Conservation (phyloP, 139 green algal species). For the Chlamydomonas schloesseri region DNA sequence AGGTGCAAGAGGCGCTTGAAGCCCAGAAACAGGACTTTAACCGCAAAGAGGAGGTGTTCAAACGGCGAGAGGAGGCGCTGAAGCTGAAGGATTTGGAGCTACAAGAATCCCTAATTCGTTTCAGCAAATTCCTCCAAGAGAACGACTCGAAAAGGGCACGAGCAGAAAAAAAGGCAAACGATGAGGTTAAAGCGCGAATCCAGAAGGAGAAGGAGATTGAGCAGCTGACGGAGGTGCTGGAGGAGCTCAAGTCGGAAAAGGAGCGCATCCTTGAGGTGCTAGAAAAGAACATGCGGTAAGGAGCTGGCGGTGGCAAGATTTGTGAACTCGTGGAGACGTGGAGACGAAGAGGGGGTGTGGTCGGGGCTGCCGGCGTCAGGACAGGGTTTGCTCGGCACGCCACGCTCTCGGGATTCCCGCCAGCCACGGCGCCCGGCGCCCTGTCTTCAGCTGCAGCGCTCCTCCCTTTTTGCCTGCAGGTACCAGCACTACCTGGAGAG, state of each 20-base stretch:
- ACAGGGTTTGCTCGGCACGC: no score
- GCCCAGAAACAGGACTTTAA: constrained; percentile 86
- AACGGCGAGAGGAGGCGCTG: constrained; percentile 83
- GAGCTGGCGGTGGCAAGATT: neutral
- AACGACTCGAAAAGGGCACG: constrained; percentile 90
- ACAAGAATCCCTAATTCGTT: constrained; percentile 92
- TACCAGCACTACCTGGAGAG: constrained; percentile 90
- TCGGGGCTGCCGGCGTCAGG: no score
- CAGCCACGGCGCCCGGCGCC: no score
- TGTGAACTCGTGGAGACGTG: no score
- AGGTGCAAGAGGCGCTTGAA: constrained; percentile 92
- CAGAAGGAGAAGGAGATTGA: constrained; percentile 89
- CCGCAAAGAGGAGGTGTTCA: constrained; percentile 89
- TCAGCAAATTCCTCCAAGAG: constrained; percentile 94
- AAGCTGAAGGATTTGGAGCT: constrained; percentile 94
- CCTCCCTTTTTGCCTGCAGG: constrained; percentile 41
- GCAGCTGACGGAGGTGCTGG: constrained; percentile 74
- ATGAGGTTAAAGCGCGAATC: constrained; percentile 82
- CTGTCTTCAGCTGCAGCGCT: no score
- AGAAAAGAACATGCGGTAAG: constrained; percentile 79
- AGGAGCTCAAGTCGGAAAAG: constrained; percentile 78
- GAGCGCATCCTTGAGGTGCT: constrained; percentile 77
- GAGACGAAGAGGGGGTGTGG: no score
- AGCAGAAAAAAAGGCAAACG: constrained; percentile 86
- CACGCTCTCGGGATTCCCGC: no score